Percentiles rank a stretch among this genome's conserved stretches.
Evolutionary conservation across 202 grass and related monocot genomes (phyloP).

Genomic region (Panicum virgatum): DNA sequence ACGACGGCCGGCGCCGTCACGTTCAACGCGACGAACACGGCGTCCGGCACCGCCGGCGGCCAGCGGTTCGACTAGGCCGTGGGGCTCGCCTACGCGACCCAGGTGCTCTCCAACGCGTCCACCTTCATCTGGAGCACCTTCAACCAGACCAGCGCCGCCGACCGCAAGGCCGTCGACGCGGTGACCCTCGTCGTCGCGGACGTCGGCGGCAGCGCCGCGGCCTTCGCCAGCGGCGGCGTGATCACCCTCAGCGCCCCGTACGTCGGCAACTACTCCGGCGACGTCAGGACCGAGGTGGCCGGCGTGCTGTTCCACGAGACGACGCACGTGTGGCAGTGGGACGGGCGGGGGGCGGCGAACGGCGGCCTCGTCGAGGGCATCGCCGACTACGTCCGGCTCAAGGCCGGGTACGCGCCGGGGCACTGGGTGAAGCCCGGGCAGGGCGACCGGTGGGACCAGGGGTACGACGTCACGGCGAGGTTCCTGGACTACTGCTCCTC

Average conservation of each 20-base stretch:
- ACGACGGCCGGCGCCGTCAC: constrained; percentile 48
- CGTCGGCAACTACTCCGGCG: constrained; percentile 52
- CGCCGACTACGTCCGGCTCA: constrained; percentile 74
- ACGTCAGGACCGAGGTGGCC: constrained; percentile 50
- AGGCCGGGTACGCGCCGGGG: constrained; percentile 43
- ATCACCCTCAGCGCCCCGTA: constrained; percentile 71
- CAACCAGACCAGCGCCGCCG: constrained; percentile 26
- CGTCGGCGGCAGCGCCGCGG: constrained; percentile 53
- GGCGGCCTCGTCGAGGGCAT: constrained; percentile 74
- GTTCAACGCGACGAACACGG: constrained; percentile 63
- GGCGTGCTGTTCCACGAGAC: constrained; percentile 78
- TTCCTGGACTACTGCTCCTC: constrained; percentile 70
- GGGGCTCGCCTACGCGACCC: constrained; percentile 59
- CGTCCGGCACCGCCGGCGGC: constrained; percentile 53
- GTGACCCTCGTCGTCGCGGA: constrained; percentile 58
- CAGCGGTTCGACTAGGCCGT: constrained; percentile 53
- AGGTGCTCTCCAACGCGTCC: constrained; percentile 60
- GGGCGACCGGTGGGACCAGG: constrained; percentile 62
- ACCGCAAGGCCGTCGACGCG: constrained; percentile 48
- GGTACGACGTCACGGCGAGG: constrained; percentile 54
- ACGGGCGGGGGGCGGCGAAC: constrained; percentile 34
- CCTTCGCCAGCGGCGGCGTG: constrained; percentile 44
- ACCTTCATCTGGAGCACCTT: constrained; percentile 69
- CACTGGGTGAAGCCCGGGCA: constrained; percentile 53
- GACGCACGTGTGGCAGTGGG: constrained; percentile 83